These are phyloP conservation scores for Entomortierella beljakovae DNA, from an alignment of 192 early-diverging fungal genomes.

Conservation along the genomic window DNA sequence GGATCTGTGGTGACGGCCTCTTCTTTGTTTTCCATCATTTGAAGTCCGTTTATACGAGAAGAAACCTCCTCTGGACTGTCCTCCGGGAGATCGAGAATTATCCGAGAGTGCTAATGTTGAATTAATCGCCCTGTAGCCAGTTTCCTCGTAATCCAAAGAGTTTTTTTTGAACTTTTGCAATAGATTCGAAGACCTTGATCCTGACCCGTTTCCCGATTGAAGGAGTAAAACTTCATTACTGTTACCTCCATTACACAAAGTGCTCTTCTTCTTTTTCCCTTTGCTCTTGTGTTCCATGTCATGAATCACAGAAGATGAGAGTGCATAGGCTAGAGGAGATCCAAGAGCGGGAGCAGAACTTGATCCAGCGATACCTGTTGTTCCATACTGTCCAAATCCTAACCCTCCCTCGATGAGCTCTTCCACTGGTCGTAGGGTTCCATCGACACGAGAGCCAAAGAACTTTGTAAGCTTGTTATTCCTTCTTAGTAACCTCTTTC, in stretches of 20 bases:
- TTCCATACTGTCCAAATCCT: neutral
- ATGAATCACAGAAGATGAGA: slow-evolving; percentile 41
- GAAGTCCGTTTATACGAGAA: neutral
- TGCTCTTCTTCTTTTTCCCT: slow-evolving; percentile 3
- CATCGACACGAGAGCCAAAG: slow-evolving; percentile 48
- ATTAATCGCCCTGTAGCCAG: neutral
- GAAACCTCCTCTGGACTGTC: neutral
- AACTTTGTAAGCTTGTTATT: slow-evolving; percentile 54
- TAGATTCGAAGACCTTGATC: slow-evolving; percentile 6
- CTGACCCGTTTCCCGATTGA: neutral
- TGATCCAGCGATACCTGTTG: slow-evolving; percentile 1
- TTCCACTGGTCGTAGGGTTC: slow-evolving; percentile 35
- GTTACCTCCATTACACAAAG: neutral
- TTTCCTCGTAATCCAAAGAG: slow-evolving; percentile 4
- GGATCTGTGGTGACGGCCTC: slow-evolving; percentile 13
- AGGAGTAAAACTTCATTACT: slow-evolving; percentile 4
- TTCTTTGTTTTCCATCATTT: neutral
- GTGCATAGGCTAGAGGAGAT: slow-evolving; percentile 35
- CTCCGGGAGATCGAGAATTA: neutral
- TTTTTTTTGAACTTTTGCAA: slow-evolving; percentile 29
- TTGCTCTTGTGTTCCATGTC: slow-evolving; percentile 24
- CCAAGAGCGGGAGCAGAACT: slow-evolving; percentile 6
- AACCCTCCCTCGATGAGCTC: slow-evolving; percentile 8
- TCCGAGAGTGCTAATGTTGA: neutral
- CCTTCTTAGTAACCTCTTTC: slow-evolving; percentile 35